Conservation (phyloP, 1,284 basidiomycete species). For the Heterobasidion annosum region DNA sequence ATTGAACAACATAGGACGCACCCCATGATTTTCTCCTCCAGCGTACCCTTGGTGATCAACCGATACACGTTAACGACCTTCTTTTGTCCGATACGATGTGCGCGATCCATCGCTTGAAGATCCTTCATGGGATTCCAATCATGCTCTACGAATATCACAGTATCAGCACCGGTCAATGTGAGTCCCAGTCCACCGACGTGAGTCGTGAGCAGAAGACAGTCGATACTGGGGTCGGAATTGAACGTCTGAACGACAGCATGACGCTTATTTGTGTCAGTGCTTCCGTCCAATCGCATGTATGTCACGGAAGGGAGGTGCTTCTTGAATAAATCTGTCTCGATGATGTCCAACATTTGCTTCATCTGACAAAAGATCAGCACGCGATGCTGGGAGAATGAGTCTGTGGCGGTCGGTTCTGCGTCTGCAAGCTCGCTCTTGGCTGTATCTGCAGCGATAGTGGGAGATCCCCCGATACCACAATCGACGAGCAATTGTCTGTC, state of each 20-base stretch:
- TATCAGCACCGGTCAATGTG: conserved; percentile 96
- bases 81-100: conserved; percentile 97
- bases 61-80: conserved; percentile 99
- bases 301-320: conserved; percentile 90
- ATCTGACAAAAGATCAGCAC: conserved; percentile 99
- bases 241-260: conserved; percentile 97
- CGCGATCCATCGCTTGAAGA: conserved; percentile 98
- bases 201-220: conserved; percentile 92
- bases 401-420: conserved; percentile 42
- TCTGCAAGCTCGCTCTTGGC: conserved; percentile 60
- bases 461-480: conserved; percentile 81
- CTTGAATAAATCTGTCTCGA: conserved; percentile 91
- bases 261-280: conserved; percentile 82
- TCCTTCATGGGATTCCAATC: conserved; percentile 99
- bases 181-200: conserved; percentile 95
- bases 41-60: conserved; percentile 91
- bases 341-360: conserved; percentile 98
- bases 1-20: conserved; percentile 28
- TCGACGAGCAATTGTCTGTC: conserved; percentile 85
- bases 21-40: conserved; percentile 99
- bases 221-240: conserved; percentile 96
- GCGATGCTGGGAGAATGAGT: conserved; percentile 85
- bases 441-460: conserved; percentile 30
- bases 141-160: conserved; percentile 99
- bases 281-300: conserved; percentile 96